These are phyloP conservation scores for Xenoacremonium recifei DNA, from an alignment of 2,329 filamentous ascomycete species.

Conservation along the genomic window DNA sequence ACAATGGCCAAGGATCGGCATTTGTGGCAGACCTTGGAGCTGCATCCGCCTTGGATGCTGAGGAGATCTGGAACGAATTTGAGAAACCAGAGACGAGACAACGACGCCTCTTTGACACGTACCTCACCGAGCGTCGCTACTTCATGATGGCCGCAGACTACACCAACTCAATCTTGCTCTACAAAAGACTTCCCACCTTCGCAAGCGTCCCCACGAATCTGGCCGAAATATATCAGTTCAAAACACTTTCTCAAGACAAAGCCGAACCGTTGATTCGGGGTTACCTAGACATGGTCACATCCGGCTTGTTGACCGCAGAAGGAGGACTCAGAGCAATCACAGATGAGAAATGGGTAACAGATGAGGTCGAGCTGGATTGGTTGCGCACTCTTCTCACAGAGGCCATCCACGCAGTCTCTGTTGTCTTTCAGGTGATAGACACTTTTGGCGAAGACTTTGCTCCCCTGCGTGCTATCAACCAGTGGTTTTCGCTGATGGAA, in stretches of 20 bases:
- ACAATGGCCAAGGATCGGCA: conserved; percentile 56
- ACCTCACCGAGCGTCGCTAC: conserved; percentile 69
- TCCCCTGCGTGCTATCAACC: conserved; percentile 56
- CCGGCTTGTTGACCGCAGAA: conserved; percentile 49
- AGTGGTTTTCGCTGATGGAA: conserved; percentile 75
- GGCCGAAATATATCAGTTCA: conserved; percentile 29
- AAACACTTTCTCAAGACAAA: conserved; percentile 30
- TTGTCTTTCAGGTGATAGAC: conserved; percentile 72
- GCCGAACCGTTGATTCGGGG: conserved; percentile 46
- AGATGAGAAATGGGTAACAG: conserved; percentile 49
- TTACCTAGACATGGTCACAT: conserved; percentile 46
- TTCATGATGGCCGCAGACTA: conserved; percentile 64
- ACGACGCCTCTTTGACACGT: conserved; percentile 67
- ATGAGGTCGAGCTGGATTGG: conserved; percentile 59
- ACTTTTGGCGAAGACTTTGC: conserved; percentile 53
- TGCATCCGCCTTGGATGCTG: conserved; percentile 47
- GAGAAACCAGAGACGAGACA: conserved; percentile 61
- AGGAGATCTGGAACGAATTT: conserved; percentile 58
- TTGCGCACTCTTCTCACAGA: conserved; percentile 64
- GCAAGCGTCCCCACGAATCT: conserved; percentile 25
- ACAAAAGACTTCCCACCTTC: conserved; percentile 35
- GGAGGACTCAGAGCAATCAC: conserved; percentile 50
- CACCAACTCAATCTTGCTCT: conserved; percentile 48
- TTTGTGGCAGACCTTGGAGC: conserved; percentile 54
- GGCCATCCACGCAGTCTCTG: conserved; percentile 69